These are phyloP conservation scores for Penicillium macrosclerotiorum DNA, from an alignment of 495 filamentous ascomycete species.

Conservation along the genomic window DNA sequence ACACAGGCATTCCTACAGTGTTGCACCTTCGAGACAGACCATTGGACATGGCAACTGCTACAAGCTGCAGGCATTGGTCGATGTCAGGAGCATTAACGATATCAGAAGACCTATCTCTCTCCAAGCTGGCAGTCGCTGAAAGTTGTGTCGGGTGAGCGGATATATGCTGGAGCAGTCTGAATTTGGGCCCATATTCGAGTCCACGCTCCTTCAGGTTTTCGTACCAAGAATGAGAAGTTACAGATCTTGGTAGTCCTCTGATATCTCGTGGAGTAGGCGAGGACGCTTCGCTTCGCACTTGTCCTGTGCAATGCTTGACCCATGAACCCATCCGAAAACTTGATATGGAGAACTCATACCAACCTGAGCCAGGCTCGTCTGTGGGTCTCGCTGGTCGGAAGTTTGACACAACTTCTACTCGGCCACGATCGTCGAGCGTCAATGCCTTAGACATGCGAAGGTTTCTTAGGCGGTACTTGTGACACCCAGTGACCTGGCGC, in stretches of 20 bases:
- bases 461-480: not conserved
- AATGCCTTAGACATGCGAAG: not conserved
- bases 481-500: slow-evolving; percentile 32
- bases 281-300: not conserved
- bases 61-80: not conserved
- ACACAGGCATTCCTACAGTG: not conserved
- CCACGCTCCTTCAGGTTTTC: not conserved
- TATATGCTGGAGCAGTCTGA: slow-evolving; percentile 1
- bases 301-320: not conserved
- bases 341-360: slow-evolving; percentile 1
- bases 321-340: not conserved
- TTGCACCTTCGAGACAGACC: not conserved
- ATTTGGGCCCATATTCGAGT: not conserved
- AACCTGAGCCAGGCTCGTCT: not conserved
- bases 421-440: not conserved
- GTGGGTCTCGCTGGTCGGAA: not conserved
- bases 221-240: not conserved
- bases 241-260: not conserved
- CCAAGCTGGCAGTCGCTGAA: not conserved
- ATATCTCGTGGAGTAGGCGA: not conserved
- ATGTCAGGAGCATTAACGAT: not conserved
- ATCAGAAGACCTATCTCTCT: not conserved
- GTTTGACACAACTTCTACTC: not conserved
- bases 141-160: not conserved
- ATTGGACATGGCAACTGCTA: not conserved